These are phyloP conservation scores for Ophiocordyceps sinensis DNA, from an alignment of 2,329 filamentous ascomycete species.

Conservation along the genomic window DNA sequence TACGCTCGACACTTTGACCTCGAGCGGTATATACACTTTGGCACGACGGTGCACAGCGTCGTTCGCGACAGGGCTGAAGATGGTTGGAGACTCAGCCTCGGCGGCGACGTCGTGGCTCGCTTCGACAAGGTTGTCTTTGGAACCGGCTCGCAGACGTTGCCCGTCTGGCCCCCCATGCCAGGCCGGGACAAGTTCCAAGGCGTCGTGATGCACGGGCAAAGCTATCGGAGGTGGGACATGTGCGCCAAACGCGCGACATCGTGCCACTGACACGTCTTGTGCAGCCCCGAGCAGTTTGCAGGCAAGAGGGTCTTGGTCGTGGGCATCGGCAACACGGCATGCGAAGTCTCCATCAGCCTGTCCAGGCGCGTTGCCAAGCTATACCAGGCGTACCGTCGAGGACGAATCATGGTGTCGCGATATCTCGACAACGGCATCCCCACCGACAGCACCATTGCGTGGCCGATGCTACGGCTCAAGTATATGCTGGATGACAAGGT, in stretches of 20 bases:
- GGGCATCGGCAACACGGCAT: constrained; percentile 26
- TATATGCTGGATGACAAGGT: constrained; percentile 2
- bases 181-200: constrained; percentile 18
- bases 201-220: constrained; percentile 6
- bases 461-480: constrained; percentile 2
- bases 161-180: constrained; percentile 21
- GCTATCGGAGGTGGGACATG: background rate
- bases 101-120: constrained; percentile 3
- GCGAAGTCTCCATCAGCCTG: constrained; percentile 16
- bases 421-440: constrained; percentile 4
- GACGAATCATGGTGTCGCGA: constrained; percentile 8
- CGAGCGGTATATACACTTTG: constrained; percentile 12
- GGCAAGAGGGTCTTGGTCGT: constrained; percentile 27
- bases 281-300: constrained; percentile 8
- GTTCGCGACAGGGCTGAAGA: constrained; percentile 2
- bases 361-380: constrained; percentile 11
- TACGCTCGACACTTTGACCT: constrained; percentile 20
- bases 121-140: constrained; percentile 25
- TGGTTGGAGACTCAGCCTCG: constrained; percentile 1
- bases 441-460: constrained; percentile 1
- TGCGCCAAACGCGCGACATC: background rate
- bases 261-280: background rate
- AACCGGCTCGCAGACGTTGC: constrained; percentile 18
- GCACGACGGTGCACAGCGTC: constrained; percentile 10
- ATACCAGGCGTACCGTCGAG: constrained; percentile 11